Evolutionary conservation across 257 asterid genomes (phyloP), one percentile per base, ranked within the genome.

Genomic region (Primulina tabacum): DNA sequence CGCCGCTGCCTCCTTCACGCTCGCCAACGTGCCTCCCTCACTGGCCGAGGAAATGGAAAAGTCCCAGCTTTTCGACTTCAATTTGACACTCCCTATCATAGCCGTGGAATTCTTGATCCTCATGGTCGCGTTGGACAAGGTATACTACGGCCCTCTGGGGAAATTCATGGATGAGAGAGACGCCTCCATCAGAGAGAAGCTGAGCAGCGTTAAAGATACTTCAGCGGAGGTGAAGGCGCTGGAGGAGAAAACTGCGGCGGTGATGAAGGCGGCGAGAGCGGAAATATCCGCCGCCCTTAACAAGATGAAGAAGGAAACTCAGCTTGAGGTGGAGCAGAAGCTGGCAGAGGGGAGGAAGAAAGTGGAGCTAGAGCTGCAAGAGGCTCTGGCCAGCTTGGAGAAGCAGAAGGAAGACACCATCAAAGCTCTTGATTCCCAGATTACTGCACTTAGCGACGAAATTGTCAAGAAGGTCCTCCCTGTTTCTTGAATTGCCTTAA

Each of bases 251-350:
- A 97, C 87, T 0, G 72, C 85, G 29, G 97, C 97, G 6, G 76
- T 92, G 26, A 80, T 92, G 92, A 90, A 61, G 81, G 98, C 98
- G 32, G 98, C 98, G 18, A 74, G 97, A 77, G 98, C 95, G 16
- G 98, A 92, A 87, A 88, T 92, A 37, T 74, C 98, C 28, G 90
- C 91, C 35, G 95, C 97, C 53, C 79, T 92, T 65, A 90, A 83
- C 80, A 90, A 90, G 90, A 90, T 92, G 98, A 90, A 88, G 93
- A 92, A 83, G 80, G 98, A 92, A 76, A 85, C 97, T 60, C 96
- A 90, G 85, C 26, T 43, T 8, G 98, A 92, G 82, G 95, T 93
- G 70, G 99, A 93, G 76, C 71, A 77, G 86, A 87, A 82, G 77
- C 34, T 90, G 59, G 89, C 86, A 17, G 97, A 86, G 78, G 96